Evolutionary conservation across 208 protist species (phyloP), one percentile per base, ranked within the genome.

Genomic region (Leishmania martiniquensis): DNA sequence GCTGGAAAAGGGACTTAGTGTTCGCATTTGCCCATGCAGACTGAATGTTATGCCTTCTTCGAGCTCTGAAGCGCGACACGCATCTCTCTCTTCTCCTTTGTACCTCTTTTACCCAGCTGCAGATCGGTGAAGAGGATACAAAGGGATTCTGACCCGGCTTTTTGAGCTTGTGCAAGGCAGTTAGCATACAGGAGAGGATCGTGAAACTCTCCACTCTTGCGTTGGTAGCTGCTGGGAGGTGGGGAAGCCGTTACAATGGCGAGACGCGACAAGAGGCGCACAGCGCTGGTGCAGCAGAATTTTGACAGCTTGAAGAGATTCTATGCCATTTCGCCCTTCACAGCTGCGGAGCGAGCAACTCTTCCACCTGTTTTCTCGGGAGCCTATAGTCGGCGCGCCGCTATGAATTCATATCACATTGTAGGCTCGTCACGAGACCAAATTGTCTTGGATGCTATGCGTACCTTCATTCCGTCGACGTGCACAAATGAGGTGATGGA

Each of bases 281-380:
- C 81, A 37, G 77, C 81, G 25, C 75, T 89, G 44, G 87, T 97
- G 39, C 86, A 90, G 37, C 76, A 81, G 7, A 94, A 87, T 75
- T 93, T 95, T 77, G 90, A 95, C 70, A 91, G 90, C 42, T 49
- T 97, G 42, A 97, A 93, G 75, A 84, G 80, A 44, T 94, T 92
- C 76, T 97, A 94, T 62, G 82, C 84, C 22, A 80, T 91, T 17
- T 51, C 85, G 17, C 87, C 90, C 2, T 88, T 93, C 54, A 75
- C 83, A 6, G 82, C 76, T 10, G 71, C 87, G 54, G 75, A 84
- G 20, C 90, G 91, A n/a, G 78, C 81, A 3, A 77, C 90, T n/a
- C 60, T 93, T 17, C 85, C 87, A 55, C 91, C 93, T 6, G 80
- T 85, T 5, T 91, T 85, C 67, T 83, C 88, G 12, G 85, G 86